These are phyloP conservation scores for Barnettozyma wickerhamii DNA, from an alignment of 805 yeast genomes.

Conservation along the genomic window DNA sequence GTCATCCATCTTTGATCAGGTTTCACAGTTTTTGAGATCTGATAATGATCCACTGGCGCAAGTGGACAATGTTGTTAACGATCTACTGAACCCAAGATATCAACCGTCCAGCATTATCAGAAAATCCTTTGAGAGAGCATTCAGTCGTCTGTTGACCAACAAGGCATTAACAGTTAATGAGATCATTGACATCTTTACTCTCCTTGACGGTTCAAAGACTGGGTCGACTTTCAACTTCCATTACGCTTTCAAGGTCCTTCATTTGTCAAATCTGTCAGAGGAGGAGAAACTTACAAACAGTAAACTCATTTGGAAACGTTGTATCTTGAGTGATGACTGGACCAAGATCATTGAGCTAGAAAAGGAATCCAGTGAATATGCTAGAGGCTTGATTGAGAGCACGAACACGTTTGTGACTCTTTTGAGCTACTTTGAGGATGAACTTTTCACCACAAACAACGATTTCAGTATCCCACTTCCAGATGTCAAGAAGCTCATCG, in stretches of 20 bases:
- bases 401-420: constrained; percentile 45
- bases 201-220: constrained; percentile 33
- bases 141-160: constrained; percentile 31
- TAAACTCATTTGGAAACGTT: constrained; percentile 53
- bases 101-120: constrained; percentile 16
- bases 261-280: constrained; percentile 28
- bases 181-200: constrained; percentile 48
- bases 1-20: constrained; percentile 30
- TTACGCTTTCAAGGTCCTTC: constrained; percentile 49
- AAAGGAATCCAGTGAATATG: constrained; percentile 37
- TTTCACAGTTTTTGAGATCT: constrained; percentile 24
- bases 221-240: constrained; percentile 30
- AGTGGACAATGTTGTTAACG: constrained; percentile 21
- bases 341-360: constrained; percentile 31
- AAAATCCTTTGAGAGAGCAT: constrained; percentile 23
- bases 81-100: constrained; percentile 22
- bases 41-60: constrained; percentile 27
- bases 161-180: constrained; percentile 39
- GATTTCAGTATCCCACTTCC: constrained; percentile 29
- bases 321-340: constrained; percentile 54
- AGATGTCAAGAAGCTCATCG: constrained; percentile 13
- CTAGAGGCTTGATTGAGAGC: constrained; percentile 34
- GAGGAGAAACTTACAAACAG: constrained; percentile 31
- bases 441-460: constrained; percentile 25
- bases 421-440: constrained; percentile 30